These are phyloP conservation scores for Ganoderma sp. DNA, from an alignment of 1,284 basidiomycete genomes.

Conservation along the genomic window DNA sequence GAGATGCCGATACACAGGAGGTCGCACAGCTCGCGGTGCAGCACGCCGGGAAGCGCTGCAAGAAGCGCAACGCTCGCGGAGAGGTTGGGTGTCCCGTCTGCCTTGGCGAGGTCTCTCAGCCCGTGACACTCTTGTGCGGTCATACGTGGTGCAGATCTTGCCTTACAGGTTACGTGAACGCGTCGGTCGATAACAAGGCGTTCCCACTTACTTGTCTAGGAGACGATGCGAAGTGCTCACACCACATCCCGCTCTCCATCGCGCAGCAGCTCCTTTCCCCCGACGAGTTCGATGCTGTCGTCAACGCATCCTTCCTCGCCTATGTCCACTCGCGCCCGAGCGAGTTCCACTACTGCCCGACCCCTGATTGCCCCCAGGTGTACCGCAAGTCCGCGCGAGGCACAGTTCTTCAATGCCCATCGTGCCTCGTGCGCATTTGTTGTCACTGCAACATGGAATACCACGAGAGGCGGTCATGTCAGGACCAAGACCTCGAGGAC, in stretches of 20 bases:
- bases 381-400: constrained; percentile 60
- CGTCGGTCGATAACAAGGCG: constrained; percentile 58
- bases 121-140: constrained; percentile 61
- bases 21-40: constrained; percentile 48
- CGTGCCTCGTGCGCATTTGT: constrained; percentile 72
- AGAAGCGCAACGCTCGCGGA: constrained; percentile 25
- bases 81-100: constrained; percentile 62
- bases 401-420: constrained; percentile 68
- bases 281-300: constrained; percentile 56
- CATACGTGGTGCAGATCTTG: constrained; percentile 71
- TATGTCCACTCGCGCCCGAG: constrained; percentile 60
- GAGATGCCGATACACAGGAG: constrained; percentile 45
- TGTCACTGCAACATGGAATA: constrained; percentile 65
- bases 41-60: constrained; percentile 39
- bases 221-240: constrained; percentile 57
- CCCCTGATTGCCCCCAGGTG: constrained; percentile 74
- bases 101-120: constrained; percentile 56
- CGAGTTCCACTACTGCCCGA: constrained; percentile 75
- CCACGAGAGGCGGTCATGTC: constrained; percentile 69
- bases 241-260: constrained; percentile 55
- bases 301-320: constrained; percentile 60
- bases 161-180: constrained; percentile 58
- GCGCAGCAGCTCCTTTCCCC: constrained; percentile 56
- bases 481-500: constrained; percentile 55
- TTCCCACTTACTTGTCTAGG: constrained; percentile 76